phyloP scores from a whole-genome alignment of 2,329 filamentous ascomycete species.

The Phymatotrichopsis omnivora region DNA sequence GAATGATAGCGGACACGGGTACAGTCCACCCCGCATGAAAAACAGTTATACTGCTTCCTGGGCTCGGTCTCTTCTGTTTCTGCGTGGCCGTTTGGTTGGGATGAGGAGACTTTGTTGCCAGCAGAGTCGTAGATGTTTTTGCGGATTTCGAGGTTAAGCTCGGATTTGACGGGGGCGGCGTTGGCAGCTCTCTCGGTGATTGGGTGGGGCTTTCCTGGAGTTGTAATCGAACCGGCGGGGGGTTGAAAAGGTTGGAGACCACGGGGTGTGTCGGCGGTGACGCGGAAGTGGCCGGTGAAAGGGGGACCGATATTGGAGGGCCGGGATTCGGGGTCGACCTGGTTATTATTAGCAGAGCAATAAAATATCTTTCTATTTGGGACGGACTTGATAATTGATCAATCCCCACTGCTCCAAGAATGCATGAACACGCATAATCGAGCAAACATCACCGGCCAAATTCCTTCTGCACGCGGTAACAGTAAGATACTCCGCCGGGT shows the following conservation, averaged over 20 bases:
- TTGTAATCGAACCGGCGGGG: slow-evolving; percentile 53
- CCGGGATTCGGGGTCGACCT: slow-evolving; percentile 93
- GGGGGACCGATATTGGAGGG: slow-evolving; percentile 93
- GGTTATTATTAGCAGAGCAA: slow-evolving; percentile 12
- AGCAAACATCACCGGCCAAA: slow-evolving; percentile 91
- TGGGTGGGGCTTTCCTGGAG: slow-evolving; percentile 49
- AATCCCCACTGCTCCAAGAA: slow-evolving; percentile 98
- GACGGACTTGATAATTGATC: slow-evolving; percentile 89
- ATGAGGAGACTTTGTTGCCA: slow-evolving; percentile 70
- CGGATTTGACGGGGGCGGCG: slow-evolving; percentile 59
- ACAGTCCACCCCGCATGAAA: slow-evolving; percentile 87
- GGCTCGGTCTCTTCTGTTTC: slow-evolving; percentile 30
- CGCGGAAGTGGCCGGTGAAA: slow-evolving; percentile 93
- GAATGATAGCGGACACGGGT: slow-evolving; percentile 61
- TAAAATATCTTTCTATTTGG: too few relatives aligned
- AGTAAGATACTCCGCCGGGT: slow-evolving; percentile 90
- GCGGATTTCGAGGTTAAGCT: slow-evolving; percentile 83
- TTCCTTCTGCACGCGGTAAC: slow-evolving; percentile 94
- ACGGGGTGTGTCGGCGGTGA: slow-evolving; percentile 89
- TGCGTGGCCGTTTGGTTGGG: slow-evolving; percentile 52
- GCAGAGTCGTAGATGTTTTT: slow-evolving; percentile 93
- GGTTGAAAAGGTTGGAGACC: slow-evolving; percentile 94
- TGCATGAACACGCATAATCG: slow-evolving; percentile 96
- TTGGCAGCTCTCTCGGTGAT: slow-evolving; percentile 63
- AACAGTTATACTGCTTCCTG: slow-evolving; percentile 65